Evolutionary conservation across 2,329 filamentous ascomycete species (phyloP), one percentile per base, ranked within the genome.

Genomic region (Penicillium aurantiogriseum): DNA sequence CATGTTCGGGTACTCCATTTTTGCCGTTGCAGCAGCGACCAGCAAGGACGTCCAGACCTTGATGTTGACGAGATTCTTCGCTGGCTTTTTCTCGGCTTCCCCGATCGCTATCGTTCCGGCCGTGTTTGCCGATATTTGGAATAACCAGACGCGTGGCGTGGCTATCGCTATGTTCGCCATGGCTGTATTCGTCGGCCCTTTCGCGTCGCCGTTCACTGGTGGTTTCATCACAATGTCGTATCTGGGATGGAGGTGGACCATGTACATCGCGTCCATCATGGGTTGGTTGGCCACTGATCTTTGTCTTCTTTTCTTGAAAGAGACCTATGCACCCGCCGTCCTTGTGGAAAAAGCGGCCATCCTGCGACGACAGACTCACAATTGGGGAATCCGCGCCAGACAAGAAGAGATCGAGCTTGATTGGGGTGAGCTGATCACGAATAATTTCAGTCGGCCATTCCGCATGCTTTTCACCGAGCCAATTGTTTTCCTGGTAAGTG

Each of bases 361-460:
- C 47, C 67, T 85, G 2, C 75, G 83, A 17, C 74, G 82, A 13
- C 69, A 80, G 44, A 85, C 83, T 0, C 78, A 79, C 58, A 85
- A 85, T 58, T 85, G 83, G 83, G 83, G 82, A 2, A 85, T 85
- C 40, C 82, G 85, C 57, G 83, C 83, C 1, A 80, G 80, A 60
- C 75, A 77, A 61, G 80, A 82, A 60, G 79, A 83, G 67, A 77
- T 83, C 35, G 80, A 83, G 63, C 71, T 83, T n/a, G 78, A 81
- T 51, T 75, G 81, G 57, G 69, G 68, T 2, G 77, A 82, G 49
- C 62, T 83, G 5, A 63, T 82, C 7, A 72, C 76, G 3, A 79
- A 78, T 52, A 82, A 82, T 64, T 78, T 83, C 58, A 75, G 70
- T 51, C 73, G 80, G 1, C 75, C 75, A 6, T 62, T 77, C 27